phyloP scores from a whole-genome alignment of 2,329 filamentous ascomycete genomes.

The Tympanopsis confertula region DNA sequence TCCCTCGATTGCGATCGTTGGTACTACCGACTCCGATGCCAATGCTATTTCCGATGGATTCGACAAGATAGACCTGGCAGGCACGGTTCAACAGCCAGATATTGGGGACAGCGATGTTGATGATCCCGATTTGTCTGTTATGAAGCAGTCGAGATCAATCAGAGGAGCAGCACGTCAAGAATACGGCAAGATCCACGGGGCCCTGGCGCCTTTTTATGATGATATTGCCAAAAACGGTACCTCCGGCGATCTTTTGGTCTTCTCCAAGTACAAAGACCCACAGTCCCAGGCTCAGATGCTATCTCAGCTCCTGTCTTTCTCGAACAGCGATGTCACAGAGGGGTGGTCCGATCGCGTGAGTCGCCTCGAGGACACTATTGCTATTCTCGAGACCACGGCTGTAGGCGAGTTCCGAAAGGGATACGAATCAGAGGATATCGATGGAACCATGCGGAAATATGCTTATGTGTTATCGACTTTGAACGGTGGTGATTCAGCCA shows the following conservation, averaged over 20 bases:
- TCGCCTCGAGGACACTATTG: slow-evolving; percentile 62
- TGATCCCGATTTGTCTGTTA: slow-evolving; percentile 53
- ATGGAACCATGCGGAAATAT: slow-evolving; percentile 80
- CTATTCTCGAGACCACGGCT: slow-evolving; percentile 82
- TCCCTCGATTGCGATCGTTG: neutral
- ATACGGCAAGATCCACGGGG: slow-evolving; percentile 83
- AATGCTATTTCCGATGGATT: neutral
- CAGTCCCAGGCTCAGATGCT: slow-evolving; percentile 86
- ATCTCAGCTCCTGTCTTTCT: slow-evolving; percentile 66
- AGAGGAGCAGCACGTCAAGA: slow-evolving; percentile 78
- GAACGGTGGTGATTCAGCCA: slow-evolving; percentile 66
- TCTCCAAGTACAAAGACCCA: slow-evolving; percentile 76
- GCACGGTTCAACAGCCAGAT: slow-evolving; percentile 69
- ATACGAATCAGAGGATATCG: slow-evolving; percentile 77
- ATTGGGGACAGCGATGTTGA: slow-evolving; percentile 17
- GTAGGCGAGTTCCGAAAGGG: slow-evolving; percentile 86
- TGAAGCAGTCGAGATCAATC: slow-evolving; percentile 64
- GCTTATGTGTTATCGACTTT: slow-evolving; percentile 73
- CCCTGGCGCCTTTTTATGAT: slow-evolving; percentile 76
- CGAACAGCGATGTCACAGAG: slow-evolving; percentile 67
- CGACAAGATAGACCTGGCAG: slow-evolving; percentile 33
- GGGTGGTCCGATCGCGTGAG: slow-evolving; percentile 63
- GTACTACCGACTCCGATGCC: neutral
- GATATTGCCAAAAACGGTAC: slow-evolving; percentile 64
- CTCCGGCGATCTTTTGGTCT: slow-evolving; percentile 72